These are phyloP conservation scores for Melampsora americana DNA, from an alignment of 1,284 basidiomycete species.

Conservation along the genomic window DNA sequence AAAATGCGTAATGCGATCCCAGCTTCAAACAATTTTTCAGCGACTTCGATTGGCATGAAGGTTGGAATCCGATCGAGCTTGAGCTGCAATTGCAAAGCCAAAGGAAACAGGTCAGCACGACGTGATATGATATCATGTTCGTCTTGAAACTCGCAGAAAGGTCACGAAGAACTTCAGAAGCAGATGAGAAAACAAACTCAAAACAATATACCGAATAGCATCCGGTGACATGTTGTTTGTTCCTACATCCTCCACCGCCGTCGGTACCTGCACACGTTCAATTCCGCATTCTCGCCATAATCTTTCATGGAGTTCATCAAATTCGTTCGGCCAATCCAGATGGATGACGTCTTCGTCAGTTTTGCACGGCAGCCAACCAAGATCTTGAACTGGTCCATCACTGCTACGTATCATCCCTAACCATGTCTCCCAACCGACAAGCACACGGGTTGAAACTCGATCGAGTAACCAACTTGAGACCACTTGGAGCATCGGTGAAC, in stretches of 20 bases:
- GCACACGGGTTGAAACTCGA: conserved; percentile 16
- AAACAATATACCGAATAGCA: background rate
- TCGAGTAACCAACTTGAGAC: conserved; percentile 36
- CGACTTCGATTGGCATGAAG: conserved; percentile 32
- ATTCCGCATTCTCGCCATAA: conserved; percentile 33
- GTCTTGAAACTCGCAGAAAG: background rate
- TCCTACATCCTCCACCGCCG: background rate
- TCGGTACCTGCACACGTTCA: conserved; percentile 2
- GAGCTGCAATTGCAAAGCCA: conserved; percentile 5
- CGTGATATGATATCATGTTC: background rate
- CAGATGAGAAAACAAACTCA: conserved; percentile 12
- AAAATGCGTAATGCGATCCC: conserved; percentile 38
- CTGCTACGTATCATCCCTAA: conserved; percentile 14
- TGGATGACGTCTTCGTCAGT: background rate
- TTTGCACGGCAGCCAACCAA: conserved; percentile 9
- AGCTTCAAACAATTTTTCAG: conserved; percentile 38
- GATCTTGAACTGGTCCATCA: conserved; percentile 3
- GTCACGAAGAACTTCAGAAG: background rate
- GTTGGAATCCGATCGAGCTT: conserved; percentile 21
- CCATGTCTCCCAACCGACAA: conserved; percentile 41
- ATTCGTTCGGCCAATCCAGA: conserved; percentile 14
- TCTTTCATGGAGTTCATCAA: conserved; percentile 23
- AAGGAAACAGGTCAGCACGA: background rate
- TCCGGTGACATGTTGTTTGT: background rate
- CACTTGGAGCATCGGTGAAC: conserved; percentile 24